A percentile compares a stretch with the other conserved stretches of the same genome.
Conservation (phyloP, 2,329 filamentous ascomycete species). For the Penicillium sp. region DNA sequence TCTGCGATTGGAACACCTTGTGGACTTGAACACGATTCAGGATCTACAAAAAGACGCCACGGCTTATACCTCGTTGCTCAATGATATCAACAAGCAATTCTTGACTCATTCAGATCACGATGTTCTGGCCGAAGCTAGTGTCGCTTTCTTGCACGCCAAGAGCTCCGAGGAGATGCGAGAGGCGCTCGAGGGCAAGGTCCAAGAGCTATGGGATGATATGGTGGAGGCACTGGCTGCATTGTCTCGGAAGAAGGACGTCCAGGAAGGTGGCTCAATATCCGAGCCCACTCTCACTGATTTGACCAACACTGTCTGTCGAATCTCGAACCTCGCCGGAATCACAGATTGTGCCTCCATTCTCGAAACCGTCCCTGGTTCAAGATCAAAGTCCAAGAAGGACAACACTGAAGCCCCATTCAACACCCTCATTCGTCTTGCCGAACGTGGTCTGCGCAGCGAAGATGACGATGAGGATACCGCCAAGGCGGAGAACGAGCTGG, state of each 20-base stretch:
- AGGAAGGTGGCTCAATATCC: slow-evolving; percentile 65
- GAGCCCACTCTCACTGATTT: slow-evolving; percentile 65
- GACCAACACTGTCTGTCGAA: slow-evolving; percentile 70
- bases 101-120: slow-evolving; percentile 83
- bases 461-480: slow-evolving; percentile 69
- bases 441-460: slow-evolving; percentile 64
- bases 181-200: slow-evolving; percentile 73
- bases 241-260: slow-evolving; percentile 68
- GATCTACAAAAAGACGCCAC: slow-evolving; percentile 83
- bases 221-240: slow-evolving; percentile 70
- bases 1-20: slow-evolving; percentile 76
- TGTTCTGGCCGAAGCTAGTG: slow-evolving; percentile 79
- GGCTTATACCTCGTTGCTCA: slow-evolving; percentile 74
- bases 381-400: slow-evolving; percentile 40
- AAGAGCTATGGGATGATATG: slow-evolving; percentile 80
- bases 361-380: slow-evolving; percentile 52
- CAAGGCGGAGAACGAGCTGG: slow-evolving; percentile 74
- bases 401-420: slow-evolving; percentile 52
- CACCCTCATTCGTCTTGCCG: slow-evolving; percentile 68
- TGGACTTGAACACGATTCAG: slow-evolving; percentile 84
- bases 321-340: slow-evolving; percentile 75
- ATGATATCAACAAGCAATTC: slow-evolving; percentile 93
- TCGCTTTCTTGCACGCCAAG: slow-evolving; percentile 78
- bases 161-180: slow-evolving; percentile 87
- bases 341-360: slow-evolving; percentile 73